A percentile compares a stretch with the other conserved stretches of the same genome.
Evolutionary conservation across 2,329 filamentous ascomycete species (phyloP).

Genomic region (Trichoderma citrinoviride): DNA sequence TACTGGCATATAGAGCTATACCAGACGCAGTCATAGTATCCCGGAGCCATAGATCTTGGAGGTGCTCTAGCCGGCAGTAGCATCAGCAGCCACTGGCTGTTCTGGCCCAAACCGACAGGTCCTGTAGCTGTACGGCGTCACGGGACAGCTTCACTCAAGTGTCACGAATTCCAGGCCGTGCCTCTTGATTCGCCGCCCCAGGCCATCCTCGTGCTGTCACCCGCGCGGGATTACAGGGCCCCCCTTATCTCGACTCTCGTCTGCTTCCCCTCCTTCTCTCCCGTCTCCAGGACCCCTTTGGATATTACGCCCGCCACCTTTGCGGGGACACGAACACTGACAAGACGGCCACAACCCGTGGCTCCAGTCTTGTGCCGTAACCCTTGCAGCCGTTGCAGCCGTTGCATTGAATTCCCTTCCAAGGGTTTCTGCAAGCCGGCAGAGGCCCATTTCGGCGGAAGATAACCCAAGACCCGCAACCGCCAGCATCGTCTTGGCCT

Average conservation of each 20-base stretch:
- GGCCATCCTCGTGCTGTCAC: not conserved
- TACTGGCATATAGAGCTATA: not conserved
- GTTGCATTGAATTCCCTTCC: not conserved
- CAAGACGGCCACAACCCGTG: not conserved
- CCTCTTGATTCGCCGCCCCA: not conserved
- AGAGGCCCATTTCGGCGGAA: not conserved
- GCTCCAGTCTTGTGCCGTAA: not conserved
- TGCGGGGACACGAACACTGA: conserved; percentile 5
- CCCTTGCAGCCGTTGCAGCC: conserved; percentile 4
- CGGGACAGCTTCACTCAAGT: conserved; percentile 16
- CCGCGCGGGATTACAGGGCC: not conserved
- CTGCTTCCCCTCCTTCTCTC: not conserved
- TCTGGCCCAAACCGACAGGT: not conserved
- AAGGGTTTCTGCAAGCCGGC: not conserved
- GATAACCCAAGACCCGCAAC: conserved; percentile 1
- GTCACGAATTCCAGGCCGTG: not conserved
- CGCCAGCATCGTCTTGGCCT: not conserved
- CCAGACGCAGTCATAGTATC: not conserved
- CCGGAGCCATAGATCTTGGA: not conserved
- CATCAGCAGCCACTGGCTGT: not conserved
- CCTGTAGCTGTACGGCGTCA: conserved; percentile 12
- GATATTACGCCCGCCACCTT: conserved; percentile 2
- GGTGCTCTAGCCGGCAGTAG: not conserved
- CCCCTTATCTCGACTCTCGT: not conserved
- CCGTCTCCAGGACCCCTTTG: not conserved